Evolutionary conservation across 805 yeast species (phyloP).

Genomic region (Pichia thaimueangensis): DNA sequence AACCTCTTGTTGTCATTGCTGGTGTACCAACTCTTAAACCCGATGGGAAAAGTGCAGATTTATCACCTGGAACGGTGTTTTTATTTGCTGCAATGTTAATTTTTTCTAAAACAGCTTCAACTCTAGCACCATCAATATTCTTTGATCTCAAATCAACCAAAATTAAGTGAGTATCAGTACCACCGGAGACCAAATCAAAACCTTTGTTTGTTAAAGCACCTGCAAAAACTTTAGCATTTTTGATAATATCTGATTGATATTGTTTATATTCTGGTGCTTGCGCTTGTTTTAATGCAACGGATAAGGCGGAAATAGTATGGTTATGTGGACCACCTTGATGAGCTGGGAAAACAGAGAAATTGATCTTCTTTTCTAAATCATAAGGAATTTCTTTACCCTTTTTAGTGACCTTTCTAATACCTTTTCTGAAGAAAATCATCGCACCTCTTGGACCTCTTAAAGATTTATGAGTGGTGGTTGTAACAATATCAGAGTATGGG

Average conservation of each 20-base stretch:
- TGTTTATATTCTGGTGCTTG: constrained; percentile 78
- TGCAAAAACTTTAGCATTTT: constrained; percentile 77
- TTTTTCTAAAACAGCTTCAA: constrained; percentile 82
- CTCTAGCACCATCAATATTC: constrained; percentile 91
- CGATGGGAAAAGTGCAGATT: constrained; percentile 91
- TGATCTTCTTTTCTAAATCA: constrained; percentile 86
- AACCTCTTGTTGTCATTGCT: constrained; percentile 97
- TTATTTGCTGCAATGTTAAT: constrained; percentile 93
- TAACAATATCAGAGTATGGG: constrained; percentile 88
- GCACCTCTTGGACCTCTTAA: constrained; percentile 99
- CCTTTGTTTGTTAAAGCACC: constrained; percentile 57
- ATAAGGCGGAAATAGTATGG: constrained; percentile 93
- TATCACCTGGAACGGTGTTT: constrained; percentile 95
- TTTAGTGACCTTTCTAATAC: constrained; percentile 76
- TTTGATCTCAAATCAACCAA: constrained; percentile 75
- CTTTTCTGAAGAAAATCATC: constrained; percentile 94
- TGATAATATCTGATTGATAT: constrained; percentile 78
- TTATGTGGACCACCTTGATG: constrained; percentile 99
- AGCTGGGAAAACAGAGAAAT: constrained; percentile 97
- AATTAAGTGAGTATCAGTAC: constrained; percentile 93
- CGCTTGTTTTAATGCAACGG: constrained; percentile 92
- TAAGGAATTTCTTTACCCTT: constrained; percentile 79
- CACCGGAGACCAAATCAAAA: constrained; percentile 76
- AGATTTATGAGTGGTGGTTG: constrained; percentile 96
- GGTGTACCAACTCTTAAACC: constrained; percentile 98